These are phyloP conservation scores for Lactarius akahatsu DNA, from an alignment of 768 basidiomycete genomes.

Conservation along the genomic window DNA sequence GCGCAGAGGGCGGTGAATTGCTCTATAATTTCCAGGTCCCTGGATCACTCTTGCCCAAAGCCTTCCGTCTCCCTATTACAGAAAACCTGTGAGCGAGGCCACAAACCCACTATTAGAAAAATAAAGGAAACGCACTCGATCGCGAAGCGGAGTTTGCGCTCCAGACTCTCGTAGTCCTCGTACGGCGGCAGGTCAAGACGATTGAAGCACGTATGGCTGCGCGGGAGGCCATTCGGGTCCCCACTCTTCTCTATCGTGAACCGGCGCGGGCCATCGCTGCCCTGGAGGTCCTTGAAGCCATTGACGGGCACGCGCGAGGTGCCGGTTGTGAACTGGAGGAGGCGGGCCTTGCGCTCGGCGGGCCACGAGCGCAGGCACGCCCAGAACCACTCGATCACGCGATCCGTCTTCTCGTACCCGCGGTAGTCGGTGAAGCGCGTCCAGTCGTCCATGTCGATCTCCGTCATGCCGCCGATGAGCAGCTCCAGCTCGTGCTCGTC, in stretches of 20 bases:
- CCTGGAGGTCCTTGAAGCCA: constrained; percentile 93
- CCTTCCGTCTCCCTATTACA: constrained; percentile 71
- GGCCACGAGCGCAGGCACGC: constrained; percentile 89
- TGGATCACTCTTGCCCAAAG: constrained; percentile 44
- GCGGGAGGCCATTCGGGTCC: constrained; percentile 81
- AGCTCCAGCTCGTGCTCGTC: constrained; percentile 89
- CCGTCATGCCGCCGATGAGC: constrained; percentile 80
- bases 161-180: constrained; percentile 81
- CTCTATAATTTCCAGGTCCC: not conserved
- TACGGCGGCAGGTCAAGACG: constrained; percentile 86
- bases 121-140: constrained; percentile 59
- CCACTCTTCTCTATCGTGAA: constrained; percentile 97
- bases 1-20: too few relatives aligned
- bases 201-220: constrained; percentile 95
- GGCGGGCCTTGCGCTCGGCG: constrained; percentile 79
- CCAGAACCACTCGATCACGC: constrained; percentile 96
- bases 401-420: constrained; percentile 80
- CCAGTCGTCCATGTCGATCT: constrained; percentile 74
- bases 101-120: constrained; percentile 9
- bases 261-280: constrained; percentile 85
- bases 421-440: constrained; percentile 93
- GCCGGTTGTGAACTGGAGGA: constrained; percentile 87
- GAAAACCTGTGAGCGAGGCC: not conserved
- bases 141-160: constrained; percentile 80
- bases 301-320: constrained; percentile 87